Evolutionary conservation across 257 asterid genomes (phyloP), one percentile per base, ranked within the genome.

Genomic region (Cynanchum wilfordii): DNA sequence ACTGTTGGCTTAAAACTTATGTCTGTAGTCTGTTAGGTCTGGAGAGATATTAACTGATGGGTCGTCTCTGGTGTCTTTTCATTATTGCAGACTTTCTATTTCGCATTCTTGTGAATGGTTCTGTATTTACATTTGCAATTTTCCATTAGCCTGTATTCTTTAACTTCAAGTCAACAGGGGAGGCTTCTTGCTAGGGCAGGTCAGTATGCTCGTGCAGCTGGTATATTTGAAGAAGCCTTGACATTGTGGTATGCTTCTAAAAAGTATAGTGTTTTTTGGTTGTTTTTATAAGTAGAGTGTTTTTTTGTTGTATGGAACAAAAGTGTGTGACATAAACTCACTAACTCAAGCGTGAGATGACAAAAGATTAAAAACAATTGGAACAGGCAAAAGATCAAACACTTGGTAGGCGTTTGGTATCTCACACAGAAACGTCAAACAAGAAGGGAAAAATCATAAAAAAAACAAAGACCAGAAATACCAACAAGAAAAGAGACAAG

Each of bases 141-240:
- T 33, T 72, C 81, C 81, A 67, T 77, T 81, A 89, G 85, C 80
- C 76, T 86, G 88, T 78, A 66, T 77, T 83, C 84, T 87, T 87
- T 85, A 86, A 87, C 91, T 89, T 77, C 85, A 94, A 94, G 96
- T 94, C 89, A 92, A 94, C 98, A 95, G 99, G 99, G 99, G 80
- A 87, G 88, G 84, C 98, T 95, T 86, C 98, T 89, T 82, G 98
- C 98, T 69, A 89, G 80, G 90, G 88, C 89, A 78, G 91, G 97
- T 77, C 95, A 95, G 80, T 88, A 83, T 82, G 83, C 86, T 86
- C 92, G 96, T 25, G 98, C 99, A 55, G 90, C 94, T 78, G 93
- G 81, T 55, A 75, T 87, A 63, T 90, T 90, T 75, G 89, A 89
- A 89, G 89, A 85, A 78, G 90, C 89, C 66, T 81, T 95, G 76